These are phyloP conservation scores for Colletotrichum aenigma DNA, from an alignment of 2,329 filamentous ascomycete genomes.

Conservation along the genomic window DNA sequence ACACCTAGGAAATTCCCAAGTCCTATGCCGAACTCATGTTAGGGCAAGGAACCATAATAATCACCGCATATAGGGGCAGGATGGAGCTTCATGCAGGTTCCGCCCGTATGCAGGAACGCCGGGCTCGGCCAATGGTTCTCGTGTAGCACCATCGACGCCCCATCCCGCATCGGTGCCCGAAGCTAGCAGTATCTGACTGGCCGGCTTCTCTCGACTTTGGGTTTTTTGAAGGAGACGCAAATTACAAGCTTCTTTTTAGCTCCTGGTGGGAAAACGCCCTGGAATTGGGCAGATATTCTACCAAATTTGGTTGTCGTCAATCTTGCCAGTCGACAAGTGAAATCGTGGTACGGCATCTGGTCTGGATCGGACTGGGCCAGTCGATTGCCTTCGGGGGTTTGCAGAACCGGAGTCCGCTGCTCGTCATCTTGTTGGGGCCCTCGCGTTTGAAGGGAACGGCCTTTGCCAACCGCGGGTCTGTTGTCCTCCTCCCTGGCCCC, in stretches of 20 bases:
- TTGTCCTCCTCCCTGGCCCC: neutral
- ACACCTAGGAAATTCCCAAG: neutral
- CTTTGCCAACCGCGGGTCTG: neutral
- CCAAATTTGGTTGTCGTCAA: neutral
- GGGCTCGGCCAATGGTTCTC: neutral
- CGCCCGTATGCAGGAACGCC: slow-evolving; percentile 14
- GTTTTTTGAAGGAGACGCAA: neutral
- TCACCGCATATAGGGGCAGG: slow-evolving; percentile 5
- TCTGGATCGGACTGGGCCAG: neutral
- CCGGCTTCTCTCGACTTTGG: neutral
- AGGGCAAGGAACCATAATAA: neutral
- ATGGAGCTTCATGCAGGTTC: slow-evolving; percentile 8
- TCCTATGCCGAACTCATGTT: neutral
- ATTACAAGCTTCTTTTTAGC: neutral
- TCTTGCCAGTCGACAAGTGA: neutral
- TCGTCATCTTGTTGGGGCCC: slow-evolving; percentile 2
- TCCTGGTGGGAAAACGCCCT: neutral
- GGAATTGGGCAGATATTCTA: neutral
- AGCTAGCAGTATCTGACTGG: neutral
- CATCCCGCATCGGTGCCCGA: neutral
- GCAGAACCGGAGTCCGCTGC: neutral
- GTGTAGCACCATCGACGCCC: neutral
- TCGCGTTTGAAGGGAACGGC: neutral
- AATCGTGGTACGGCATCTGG: neutral
- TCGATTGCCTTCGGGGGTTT: neutral